phyloP scores from a whole-genome alignment of 2,329 filamentous ascomycete genomes.

The Cladophialophora immunda region DNA sequence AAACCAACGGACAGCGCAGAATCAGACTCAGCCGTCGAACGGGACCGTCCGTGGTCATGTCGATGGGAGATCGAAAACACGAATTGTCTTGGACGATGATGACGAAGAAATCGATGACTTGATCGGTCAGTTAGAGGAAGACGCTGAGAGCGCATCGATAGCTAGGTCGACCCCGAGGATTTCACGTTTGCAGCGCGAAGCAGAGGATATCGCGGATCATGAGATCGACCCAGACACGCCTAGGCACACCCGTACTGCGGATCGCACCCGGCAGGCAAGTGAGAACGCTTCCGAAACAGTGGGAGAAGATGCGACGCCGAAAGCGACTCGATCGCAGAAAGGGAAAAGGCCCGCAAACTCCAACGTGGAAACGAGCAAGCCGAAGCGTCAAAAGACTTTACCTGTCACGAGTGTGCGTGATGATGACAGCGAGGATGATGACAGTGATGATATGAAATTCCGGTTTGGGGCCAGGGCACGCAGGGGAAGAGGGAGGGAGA shows the following conservation, averaged over 20 bases:
- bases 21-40: conserved; percentile 37
- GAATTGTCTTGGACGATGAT: conserved; percentile 35
- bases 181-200: conserved; percentile 37
- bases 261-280: conserved; percentile 23
- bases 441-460: conserved; percentile 67
- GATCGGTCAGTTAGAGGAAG: conserved; percentile 12
- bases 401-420: conserved; percentile 36
- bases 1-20: conserved; percentile 37
- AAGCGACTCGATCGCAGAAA: conserved; percentile 16
- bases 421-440: conserved; percentile 57
- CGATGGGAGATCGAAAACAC: conserved; percentile 22
- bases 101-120: conserved; percentile 41
- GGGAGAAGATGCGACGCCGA: conserved; percentile 14
- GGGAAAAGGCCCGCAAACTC: conserved; percentile 35
- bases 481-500: conserved; percentile 22
- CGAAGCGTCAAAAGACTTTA: conserved; percentile 45
- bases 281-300: conserved; percentile 1
- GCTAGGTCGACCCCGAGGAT: conserved; percentile 26
- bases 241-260: conserved; percentile 37
- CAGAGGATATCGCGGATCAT: conserved; percentile 39
- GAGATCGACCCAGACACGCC: conserved; percentile 39
- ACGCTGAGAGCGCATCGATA: conserved; percentile 20
- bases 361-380: conserved; percentile 10
- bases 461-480: conserved; percentile 33
- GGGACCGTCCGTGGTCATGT: conserved; percentile 28